These are phyloP conservation scores for Sutorius australiensis DNA, from an alignment of 768 basidiomycete species.

Conservation along the genomic window DNA sequence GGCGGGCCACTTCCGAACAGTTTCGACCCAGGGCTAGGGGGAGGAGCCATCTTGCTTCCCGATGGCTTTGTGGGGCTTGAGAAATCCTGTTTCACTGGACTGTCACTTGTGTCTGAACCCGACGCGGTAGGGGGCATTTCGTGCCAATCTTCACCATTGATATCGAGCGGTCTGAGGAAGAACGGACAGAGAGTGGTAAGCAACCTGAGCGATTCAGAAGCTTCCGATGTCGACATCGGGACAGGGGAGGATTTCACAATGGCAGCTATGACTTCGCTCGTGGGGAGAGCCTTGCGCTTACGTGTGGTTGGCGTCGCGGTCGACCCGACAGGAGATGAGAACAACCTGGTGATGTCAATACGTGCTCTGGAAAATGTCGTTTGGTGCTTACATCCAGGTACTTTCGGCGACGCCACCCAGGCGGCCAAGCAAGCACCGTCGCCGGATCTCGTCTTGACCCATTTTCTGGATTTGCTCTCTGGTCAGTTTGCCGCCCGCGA, in stretches of 20 bases:
- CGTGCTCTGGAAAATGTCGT: background rate
- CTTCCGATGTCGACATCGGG: conserved; percentile 74
- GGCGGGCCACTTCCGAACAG: conserved; percentile 27
- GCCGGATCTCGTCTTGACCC: conserved; percentile 73
- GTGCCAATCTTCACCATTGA: conserved; percentile 54
- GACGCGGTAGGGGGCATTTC: conserved; percentile 41
- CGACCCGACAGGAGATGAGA: conserved; percentile 58
- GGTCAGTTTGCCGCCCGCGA: conserved; percentile 46
- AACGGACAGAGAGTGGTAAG: conserved; percentile 73
- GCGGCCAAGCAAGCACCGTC: conserved; percentile 72
- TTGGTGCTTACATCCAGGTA: conserved; percentile 68
- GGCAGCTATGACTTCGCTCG: conserved; percentile 61
- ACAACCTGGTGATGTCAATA: conserved; percentile 43
- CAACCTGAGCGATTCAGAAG: conserved; percentile 67
- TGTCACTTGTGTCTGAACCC: conserved; percentile 13
- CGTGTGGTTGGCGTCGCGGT: conserved; percentile 53
- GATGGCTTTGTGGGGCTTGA: conserved; percentile 39
- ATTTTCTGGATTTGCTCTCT: conserved; percentile 68
- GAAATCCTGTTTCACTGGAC: conserved; percentile 4
- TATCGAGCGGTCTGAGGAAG: conserved; percentile 63
- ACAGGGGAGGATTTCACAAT: conserved; percentile 79
- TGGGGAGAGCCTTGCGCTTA: conserved; percentile 68
- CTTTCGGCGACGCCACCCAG: conserved; percentile 81
- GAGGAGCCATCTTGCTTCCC: conserved; percentile 20
- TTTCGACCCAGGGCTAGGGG: conserved; percentile 41